Conservation (phyloP, 129 eudicot genomes). For the Arctium minus region DNA sequence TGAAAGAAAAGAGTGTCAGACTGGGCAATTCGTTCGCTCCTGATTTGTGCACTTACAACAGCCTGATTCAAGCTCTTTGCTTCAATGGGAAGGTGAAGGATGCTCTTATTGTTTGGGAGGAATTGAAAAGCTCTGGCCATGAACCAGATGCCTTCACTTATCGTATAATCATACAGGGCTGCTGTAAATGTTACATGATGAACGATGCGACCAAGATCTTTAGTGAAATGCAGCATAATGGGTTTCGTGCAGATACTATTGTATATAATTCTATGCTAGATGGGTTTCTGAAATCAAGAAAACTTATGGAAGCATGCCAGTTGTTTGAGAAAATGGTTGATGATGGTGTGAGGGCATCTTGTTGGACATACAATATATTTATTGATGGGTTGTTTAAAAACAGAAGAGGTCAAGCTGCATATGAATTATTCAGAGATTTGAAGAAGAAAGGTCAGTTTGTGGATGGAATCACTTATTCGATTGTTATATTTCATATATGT, state of each 20-base stretch:
- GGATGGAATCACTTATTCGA: slow-evolving; percentile 71
- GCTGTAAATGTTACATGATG: slow-evolving; percentile 66
- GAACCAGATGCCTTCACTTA: slow-evolving; percentile 82
- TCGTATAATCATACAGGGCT: slow-evolving; percentile 82
- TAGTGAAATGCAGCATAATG: slow-evolving; percentile 74
- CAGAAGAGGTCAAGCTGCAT: slow-evolving; percentile 72
- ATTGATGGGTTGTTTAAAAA: slow-evolving; percentile 79
- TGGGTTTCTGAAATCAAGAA: slow-evolving; percentile 75
- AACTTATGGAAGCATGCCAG: slow-evolving; percentile 71
- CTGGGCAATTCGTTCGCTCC: slow-evolving; percentile 33
- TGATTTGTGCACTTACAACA: slow-evolving; percentile 85
- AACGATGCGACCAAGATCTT: slow-evolving; percentile 66
- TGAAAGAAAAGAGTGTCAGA: slow-evolving; percentile 49
- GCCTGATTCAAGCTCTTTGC: slow-evolving; percentile 78
- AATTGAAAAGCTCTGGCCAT: slow-evolving; percentile 78
- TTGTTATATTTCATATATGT: slow-evolving; percentile 62
- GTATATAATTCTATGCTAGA: slow-evolving; percentile 81
- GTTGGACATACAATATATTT: slow-evolving; percentile 76
- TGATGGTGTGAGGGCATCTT: slow-evolving; percentile 68
- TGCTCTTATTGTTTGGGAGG: slow-evolving; percentile 80
- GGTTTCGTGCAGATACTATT: slow-evolving; percentile 59
- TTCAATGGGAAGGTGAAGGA: slow-evolving; percentile 72
- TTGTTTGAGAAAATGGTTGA: slow-evolving; percentile 85
- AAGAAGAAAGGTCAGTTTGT: slow-evolving; percentile 87
- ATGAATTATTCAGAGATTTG: slow-evolving; percentile 61